Evolutionary conservation across 2,329 filamentous ascomycete species (phyloP).

Genomic region (Trichophyton simii): DNA sequence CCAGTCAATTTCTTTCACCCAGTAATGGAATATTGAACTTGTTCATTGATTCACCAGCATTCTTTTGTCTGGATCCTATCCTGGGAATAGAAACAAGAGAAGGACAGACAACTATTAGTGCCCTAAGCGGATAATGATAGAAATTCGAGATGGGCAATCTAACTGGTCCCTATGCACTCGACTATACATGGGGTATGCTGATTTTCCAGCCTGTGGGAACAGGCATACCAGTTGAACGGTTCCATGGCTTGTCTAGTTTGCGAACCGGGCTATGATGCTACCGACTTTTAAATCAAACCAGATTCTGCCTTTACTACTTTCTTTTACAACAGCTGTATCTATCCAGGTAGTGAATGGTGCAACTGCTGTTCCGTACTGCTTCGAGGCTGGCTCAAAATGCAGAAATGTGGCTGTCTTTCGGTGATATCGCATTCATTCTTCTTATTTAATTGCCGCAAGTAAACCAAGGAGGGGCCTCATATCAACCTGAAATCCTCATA

Average conservation of each 20-base stretch:
- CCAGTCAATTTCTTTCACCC: no score
- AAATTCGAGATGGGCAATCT: no score
- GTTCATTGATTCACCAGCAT: neutral
- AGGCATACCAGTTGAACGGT: neutral
- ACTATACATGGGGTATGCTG: neutral
- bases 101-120: no score
- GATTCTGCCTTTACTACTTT: neutral
- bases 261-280: neutral
- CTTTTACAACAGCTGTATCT: neutral
- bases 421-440: no score
- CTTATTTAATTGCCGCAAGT: neutral
- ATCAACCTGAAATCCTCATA: neutral
- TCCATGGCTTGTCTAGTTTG: neutral
- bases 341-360: neutral
- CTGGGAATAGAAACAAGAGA: no score
- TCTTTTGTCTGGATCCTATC: neutral
- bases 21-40: neutral
- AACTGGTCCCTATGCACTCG: neutral
- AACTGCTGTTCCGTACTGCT: neutral
- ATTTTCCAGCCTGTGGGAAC: neutral
- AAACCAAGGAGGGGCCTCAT: neutral
- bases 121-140: no score
- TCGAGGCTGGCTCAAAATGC: neutral
- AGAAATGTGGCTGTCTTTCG: no score
- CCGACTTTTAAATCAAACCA: neutral